Conservation (phyloP, 2,329 filamentous ascomycete species). For the Hymenoscyphus fraxineus region DNA sequence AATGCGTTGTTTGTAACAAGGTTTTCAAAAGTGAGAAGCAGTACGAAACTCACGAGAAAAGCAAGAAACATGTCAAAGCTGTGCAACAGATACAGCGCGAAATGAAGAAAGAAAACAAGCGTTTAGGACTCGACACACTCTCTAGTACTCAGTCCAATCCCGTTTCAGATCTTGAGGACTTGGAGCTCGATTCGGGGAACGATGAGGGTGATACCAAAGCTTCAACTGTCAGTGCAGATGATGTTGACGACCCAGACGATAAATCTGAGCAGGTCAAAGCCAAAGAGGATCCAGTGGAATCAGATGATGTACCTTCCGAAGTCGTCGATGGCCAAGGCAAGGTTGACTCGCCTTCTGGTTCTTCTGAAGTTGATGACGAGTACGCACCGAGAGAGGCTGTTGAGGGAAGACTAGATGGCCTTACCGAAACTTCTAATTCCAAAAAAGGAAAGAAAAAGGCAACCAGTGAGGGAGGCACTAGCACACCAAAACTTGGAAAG, state of each 20-base stretch:
- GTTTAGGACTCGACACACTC: slow-evolving; percentile 47
- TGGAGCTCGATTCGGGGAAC: slow-evolving; percentile 11
- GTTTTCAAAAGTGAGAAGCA: slow-evolving; percentile 89
- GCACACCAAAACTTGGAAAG: slow-evolving; percentile 42
- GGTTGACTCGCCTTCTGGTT: slow-evolving; percentile 13
- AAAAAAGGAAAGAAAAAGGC: slow-evolving; percentile 22
- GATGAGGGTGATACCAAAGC: slow-evolving; percentile 4
- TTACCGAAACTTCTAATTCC: slow-evolving; percentile 17
- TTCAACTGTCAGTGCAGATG: background rate
- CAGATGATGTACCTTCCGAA: background rate
- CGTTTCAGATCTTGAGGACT: slow-evolving; percentile 26
- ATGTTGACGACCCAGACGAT: background rate
- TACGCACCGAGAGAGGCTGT: slow-evolving; percentile 33
- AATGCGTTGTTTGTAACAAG: slow-evolving; percentile 75
- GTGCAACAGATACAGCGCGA: slow-evolving; percentile 74
- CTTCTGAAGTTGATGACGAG: slow-evolving; percentile 25
- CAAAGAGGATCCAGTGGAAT: background rate
- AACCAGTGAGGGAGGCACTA: slow-evolving; percentile 10
- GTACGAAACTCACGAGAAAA: slow-evolving; percentile 86
- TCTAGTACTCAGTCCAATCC: slow-evolving; percentile 11
- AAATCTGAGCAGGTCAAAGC: background rate
- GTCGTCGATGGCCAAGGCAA: background rate
- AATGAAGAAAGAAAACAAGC: slow-evolving; percentile 76
- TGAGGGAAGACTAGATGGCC: slow-evolving; percentile 24
- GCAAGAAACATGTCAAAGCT: slow-evolving; percentile 91